Base-by-base conservation (phyloP, 176 grass and related monocot species). In the Avena eriantha region DNA sequence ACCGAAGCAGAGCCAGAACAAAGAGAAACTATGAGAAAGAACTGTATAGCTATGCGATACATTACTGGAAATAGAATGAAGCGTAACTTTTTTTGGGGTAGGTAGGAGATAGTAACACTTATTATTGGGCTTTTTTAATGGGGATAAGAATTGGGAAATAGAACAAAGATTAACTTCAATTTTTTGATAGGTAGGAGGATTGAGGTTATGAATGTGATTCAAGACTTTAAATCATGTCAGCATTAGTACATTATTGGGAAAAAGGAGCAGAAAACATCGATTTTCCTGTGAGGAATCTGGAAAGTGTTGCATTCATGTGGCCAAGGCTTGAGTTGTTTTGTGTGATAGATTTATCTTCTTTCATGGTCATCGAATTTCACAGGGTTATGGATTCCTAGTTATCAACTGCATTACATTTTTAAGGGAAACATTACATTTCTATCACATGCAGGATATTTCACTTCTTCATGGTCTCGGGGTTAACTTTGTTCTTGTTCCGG, bases 381-480 rank as follows among this genome's bases (percentile, higher is more conserved):
- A 39, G 55, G 3, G 55, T 58, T 76, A 61, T 71, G 48, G 23
- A 72, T 59, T 84, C 31, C 51, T 80, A 1, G 0, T 50, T 36
- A 31, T 57, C 22, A 70, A 82, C 39, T 15, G 13, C 23, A 55
- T 89, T 80, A 11, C 58, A 1, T 41, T 54, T 54, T 76, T 1
- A 19, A 76, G 49, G 17, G 49, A 55, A 76, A 55, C 26, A 43
- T 87, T 77, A 34, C 59, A 61, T 60, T 60, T 80, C 50, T 70
- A 53, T 81, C 39, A 36, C 61, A 59, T 46, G 29, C 92, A 98
- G 97, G 97, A 98, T 69, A 93, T 96, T 79, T 96, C 94, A 82
- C 92, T 98, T 61, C 92, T 98, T 82, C 94, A 98, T 94, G 94
- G 97, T 91, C 90, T 98, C n/a, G 94, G 97, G 26, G 94, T 98